Evolutionary conservation across 1,284 basidiomycete species (phyloP), one percentile per base, ranked within the genome.

Genomic region (Ganoderma lucidum): DNA sequence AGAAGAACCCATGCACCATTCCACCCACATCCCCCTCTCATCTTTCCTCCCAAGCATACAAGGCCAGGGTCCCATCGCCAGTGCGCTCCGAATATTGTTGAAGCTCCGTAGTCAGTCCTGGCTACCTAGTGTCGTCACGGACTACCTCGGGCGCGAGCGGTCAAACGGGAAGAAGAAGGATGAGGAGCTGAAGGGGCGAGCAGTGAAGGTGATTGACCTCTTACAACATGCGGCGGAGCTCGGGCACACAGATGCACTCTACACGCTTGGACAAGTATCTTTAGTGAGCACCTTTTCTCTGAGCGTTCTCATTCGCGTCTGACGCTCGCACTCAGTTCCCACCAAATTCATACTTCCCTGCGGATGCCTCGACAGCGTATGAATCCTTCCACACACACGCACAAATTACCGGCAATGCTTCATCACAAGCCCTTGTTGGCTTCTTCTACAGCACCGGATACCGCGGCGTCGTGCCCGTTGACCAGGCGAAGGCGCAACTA

Each of bases 401-500:
- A 0, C 79, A 85, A 39, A 74, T 84, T 48, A 93, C 93, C 14
- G 92, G 93, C 60, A 93, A 96, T 74, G 89, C 95, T 3, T 90
- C 94, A 1, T 94, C 96, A 0, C 96, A 98, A 80, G 88, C 93
- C 17, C 84, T 92, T 72, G 80, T 97, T 32, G 96, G 89, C 0
- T 97, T 98, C 84, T 94, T 98, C 79, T 83, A 97, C 77, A 87
- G 95, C 6, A 93, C 95, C 0, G 96, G 95, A 0, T 95, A 96
- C 73, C 90, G 88, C 59, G 86, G 87, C 48, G 83, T 92, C 2
- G 90, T 93, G n/a, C 84, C 86, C 1, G 82, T 89, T 2, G 85
- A 93, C 74, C 90, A 93, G 79, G 88, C 86, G 10, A 89, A 91
- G 80, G 95, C 97, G 0, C 90, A 97, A 68, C 83, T 99, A 0